Percentiles rank a stretch among this genome's conserved stretches.
Conservation (phyloP, 2,329 filamentous ascomycete genomes). For the Xylariaceae sp. region DNA sequence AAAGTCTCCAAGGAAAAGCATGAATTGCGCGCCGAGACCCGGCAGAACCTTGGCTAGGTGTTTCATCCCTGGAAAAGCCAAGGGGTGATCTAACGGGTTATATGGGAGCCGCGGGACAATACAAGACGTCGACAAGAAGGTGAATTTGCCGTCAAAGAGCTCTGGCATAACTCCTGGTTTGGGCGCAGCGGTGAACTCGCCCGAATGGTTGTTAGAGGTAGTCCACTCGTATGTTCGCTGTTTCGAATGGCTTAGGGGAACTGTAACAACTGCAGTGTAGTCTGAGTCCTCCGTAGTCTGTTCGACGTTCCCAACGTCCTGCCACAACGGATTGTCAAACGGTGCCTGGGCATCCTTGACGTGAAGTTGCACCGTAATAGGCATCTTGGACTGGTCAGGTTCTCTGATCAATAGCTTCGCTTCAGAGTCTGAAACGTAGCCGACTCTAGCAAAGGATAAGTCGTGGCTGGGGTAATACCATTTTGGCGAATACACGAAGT, state of each 20-base stretch:
- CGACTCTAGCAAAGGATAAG: conserved; percentile 84
- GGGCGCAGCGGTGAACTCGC: conserved; percentile 81
- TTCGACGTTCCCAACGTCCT: conserved; percentile 67
- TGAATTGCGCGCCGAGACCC: conserved; percentile 75
- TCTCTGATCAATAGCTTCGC: conserved; percentile 87
- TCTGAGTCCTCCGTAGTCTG: conserved; percentile 79
- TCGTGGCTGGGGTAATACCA: conserved; percentile 74
- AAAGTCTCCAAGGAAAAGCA: conserved; percentile 86
- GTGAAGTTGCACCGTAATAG: conserved; percentile 73
- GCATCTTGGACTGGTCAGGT: conserved; percentile 76
- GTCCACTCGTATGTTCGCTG: conserved; percentile 83
- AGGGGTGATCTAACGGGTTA: conserved; percentile 78
- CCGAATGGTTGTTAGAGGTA: conserved; percentile 85
- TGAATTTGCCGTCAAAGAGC: conserved; percentile 73
- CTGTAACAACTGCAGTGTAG: conserved; percentile 74
- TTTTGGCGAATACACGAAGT: conserved; percentile 78
- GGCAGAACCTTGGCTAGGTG: conserved; percentile 77
- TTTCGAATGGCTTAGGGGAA: conserved; percentile 69
- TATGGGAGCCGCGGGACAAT: conserved; percentile 93
- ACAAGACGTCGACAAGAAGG: conserved; percentile 91
- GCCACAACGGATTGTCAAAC: conserved; percentile 68
- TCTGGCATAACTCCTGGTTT: conserved; percentile 68
- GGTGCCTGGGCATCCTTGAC: conserved; percentile 58
- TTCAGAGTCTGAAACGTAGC: conserved; percentile 81
- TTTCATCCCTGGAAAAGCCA: conserved; percentile 81